Percentiles rank a stretch among this genome's conserved stretches.
phyloP scores from a whole-genome alignment of 129 eudicot species.

The Chrysanthemum lavandulifolium region DNA sequence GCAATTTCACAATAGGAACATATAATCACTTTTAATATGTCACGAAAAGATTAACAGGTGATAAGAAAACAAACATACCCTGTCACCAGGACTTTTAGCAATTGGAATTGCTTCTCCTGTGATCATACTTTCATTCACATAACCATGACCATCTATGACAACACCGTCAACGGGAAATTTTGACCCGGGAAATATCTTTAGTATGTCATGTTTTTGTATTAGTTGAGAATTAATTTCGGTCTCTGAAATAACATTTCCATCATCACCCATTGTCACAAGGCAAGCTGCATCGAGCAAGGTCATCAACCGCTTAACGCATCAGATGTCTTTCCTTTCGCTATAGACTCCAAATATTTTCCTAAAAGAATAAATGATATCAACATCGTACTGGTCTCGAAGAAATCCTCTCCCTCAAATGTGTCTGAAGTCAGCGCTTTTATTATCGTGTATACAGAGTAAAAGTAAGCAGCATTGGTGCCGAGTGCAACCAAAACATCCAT shows the following conservation, averaged over 20 bases:
- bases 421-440: conserved; percentile 36
- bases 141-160: conserved; percentile 38
- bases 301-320: conserved; percentile 47
- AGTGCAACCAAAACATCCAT: conserved; percentile 67
- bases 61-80: conserved; percentile 16
- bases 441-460: conserved; percentile 48
- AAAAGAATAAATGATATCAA: conserved; percentile 43
- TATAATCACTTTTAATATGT: not conserved
- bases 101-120: conserved; percentile 50
- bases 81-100: conserved; percentile 39
- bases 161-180: conserved; percentile 45
- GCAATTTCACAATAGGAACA: not conserved
- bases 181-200: conserved; percentile 43
- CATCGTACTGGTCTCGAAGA: conserved; percentile 54
- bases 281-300: conserved; percentile 42
- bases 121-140: conserved; percentile 51
- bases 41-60: not conserved
- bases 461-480: conserved; percentile 64
- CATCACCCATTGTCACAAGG: conserved; percentile 32
- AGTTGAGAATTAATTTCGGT: conserved; percentile 36
- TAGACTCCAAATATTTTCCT: conserved; percentile 41
- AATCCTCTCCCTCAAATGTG: conserved; percentile 46
- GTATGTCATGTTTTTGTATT: conserved; percentile 34
- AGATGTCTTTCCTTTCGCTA: conserved; percentile 53
- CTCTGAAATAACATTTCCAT: conserved; percentile 30